phyloP scores from a whole-genome alignment of 345 rosid species.

The Citrus inodora region DNA sequence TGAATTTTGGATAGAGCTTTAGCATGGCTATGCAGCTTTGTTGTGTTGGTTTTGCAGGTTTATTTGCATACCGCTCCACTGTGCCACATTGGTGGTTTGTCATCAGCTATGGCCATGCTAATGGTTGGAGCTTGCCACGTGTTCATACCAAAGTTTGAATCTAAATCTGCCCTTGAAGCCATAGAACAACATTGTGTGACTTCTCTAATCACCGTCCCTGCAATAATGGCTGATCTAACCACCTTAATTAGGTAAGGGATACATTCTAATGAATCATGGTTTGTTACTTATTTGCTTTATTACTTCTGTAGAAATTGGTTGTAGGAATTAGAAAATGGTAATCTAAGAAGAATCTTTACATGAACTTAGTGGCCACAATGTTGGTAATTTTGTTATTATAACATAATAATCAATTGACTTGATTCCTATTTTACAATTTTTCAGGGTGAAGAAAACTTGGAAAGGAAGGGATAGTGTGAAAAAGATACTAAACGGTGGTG shows the following conservation, averaged over 20 bases:
- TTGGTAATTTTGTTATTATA: background rate
- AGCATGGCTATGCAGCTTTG: background rate
- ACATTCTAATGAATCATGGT: background rate
- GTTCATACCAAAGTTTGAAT: slow-evolving; percentile 74
- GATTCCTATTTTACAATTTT: slow-evolving; percentile 8
- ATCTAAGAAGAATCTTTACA: background rate
- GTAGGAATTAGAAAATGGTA: background rate
- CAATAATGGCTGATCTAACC: slow-evolving; percentile 72
- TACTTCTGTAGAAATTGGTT: background rate
- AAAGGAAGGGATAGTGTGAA: slow-evolving; percentile 40
- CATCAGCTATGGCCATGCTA: slow-evolving; percentile 84
- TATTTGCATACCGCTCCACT: slow-evolving; percentile 80
- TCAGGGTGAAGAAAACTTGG: slow-evolving; percentile 44
- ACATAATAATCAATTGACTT: slow-evolving; percentile 3
- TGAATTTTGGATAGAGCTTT: background rate
- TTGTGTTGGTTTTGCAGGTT: slow-evolving; percentile 47
- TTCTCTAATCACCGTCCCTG: slow-evolving; percentile 74
- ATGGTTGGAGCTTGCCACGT: slow-evolving; percentile 85
- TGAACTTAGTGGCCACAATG: background rate
- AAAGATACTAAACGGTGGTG: slow-evolving; percentile 86
- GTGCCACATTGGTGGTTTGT: slow-evolving; percentile 86
- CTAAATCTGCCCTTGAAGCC: slow-evolving; percentile 46
- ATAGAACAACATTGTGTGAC: slow-evolving; percentile 60
- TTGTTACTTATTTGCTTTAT: background rate
- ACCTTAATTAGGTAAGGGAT: slow-evolving; percentile 43